Conservation (phyloP, 108 stramenopile genomes). For the Nitzschia inconspicua region DNA sequence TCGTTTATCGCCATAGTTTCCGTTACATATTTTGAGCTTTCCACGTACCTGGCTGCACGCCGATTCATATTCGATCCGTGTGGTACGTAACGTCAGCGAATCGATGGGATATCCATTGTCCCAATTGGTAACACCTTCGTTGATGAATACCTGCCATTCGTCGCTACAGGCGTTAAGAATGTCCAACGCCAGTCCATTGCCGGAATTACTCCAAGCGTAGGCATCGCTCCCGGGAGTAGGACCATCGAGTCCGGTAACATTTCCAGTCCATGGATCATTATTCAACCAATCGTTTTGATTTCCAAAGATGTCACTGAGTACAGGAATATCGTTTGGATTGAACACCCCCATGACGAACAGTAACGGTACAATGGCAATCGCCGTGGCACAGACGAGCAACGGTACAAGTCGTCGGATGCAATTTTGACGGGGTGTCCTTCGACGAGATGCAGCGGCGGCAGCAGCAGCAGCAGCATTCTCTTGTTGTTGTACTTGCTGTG, state of each 20-base stretch:
- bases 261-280: background rate
- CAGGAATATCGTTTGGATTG: constrained; percentile 5
- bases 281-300: constrained; percentile 16
- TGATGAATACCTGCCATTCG: constrained; percentile 50
- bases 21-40: constrained; percentile 76
- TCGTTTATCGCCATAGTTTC: constrained; percentile 72
- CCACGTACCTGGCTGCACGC: constrained; percentile 46
- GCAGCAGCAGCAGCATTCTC: background rate
- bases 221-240: background rate
- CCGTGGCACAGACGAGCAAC: background rate
- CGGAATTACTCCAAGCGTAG: constrained; percentile 27
- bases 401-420: background rate
- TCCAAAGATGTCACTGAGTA: constrained; percentile 18
- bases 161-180: constrained; percentile 61
- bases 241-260: background rate
- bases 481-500: background rate
- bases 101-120: constrained; percentile 68
- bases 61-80: constrained; percentile 27
- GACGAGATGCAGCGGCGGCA: background rate
- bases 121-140: constrained; percentile 58
- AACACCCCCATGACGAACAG: constrained; percentile 19
- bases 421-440: background rate
- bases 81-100: constrained; percentile 51
- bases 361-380: background rate
- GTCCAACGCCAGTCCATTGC: constrained; percentile 45